Evolutionary conservation across 805 yeast genomes (phyloP).

Genomic region (Kodamaea leandrae): DNA sequence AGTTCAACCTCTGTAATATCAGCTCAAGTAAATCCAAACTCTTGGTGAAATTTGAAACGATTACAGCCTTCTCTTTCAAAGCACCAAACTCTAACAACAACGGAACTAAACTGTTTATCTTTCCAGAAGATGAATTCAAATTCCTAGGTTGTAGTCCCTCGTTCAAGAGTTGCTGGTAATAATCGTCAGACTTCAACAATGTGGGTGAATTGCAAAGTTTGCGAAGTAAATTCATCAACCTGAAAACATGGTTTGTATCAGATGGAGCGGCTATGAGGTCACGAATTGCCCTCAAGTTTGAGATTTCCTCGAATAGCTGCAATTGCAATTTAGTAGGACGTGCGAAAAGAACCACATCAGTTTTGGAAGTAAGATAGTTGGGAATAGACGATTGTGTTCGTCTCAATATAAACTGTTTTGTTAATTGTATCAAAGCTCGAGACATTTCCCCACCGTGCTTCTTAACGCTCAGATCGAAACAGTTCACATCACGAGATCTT

Average conservation of each 20-base stretch:
- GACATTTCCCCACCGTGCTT: constrained; percentile 61
- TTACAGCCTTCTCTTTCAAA: constrained; percentile 68
- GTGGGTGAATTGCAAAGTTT: constrained; percentile 84
- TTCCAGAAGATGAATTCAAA: constrained; percentile 45
- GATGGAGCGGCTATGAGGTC: constrained; percentile 25
- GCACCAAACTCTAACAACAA: constrained; percentile 50
- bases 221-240: constrained; percentile 69
- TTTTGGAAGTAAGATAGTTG: constrained; percentile 65
- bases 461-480: constrained; percentile 47
- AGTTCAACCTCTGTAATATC: constrained; percentile 46
- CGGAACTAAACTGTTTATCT: constrained; percentile 57
- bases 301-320: constrained; percentile 50
- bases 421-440: constrained; percentile 58
- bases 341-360: constrained; percentile 75
- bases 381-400: constrained; percentile 59
- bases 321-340: constrained; percentile 68
- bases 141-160: constrained; percentile 13
- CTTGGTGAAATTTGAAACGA: constrained; percentile 85
- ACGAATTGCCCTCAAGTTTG: constrained; percentile 35
- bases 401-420: constrained; percentile 68
- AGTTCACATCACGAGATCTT: constrained; percentile 61
- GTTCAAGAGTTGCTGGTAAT: constrained; percentile 24
- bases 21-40: constrained; percentile 75
- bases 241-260: constrained; percentile 48
- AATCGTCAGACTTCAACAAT: constrained; percentile 50